phyloP scores from a whole-genome alignment of 2,329 filamentous ascomycete genomes.

The Diaporthe eres region DNA sequence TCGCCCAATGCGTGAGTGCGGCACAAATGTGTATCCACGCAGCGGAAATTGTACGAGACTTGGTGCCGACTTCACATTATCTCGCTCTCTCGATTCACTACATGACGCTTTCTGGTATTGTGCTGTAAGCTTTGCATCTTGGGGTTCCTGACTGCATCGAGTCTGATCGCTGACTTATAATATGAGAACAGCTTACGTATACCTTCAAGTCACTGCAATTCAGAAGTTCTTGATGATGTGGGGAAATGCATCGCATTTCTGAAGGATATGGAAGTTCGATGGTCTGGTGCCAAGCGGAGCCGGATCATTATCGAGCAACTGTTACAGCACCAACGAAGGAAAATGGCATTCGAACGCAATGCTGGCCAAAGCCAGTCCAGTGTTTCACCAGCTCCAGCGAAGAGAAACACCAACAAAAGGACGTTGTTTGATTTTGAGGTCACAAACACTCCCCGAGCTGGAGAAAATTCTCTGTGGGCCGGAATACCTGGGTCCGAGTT shows the following conservation, averaged over 20 bases:
- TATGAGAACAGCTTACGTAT: too few relatives aligned
- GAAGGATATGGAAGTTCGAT: background rate
- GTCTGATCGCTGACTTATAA: too few relatives aligned
- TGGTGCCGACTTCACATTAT: too few relatives aligned
- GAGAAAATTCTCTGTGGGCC: background rate
- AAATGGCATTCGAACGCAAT: background rate
- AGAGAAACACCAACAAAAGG: background rate
- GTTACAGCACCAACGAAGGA: conserved; percentile 2
- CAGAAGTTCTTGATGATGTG: background rate
- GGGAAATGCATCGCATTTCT: background rate
- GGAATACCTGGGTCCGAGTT: background rate
- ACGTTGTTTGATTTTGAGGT: background rate
- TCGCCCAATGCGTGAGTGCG: too few relatives aligned
- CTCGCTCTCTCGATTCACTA: too few relatives aligned
- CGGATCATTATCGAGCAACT: background rate
- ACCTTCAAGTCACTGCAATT: too few relatives aligned
- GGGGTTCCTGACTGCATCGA: too few relatives aligned
- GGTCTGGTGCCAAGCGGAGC: conserved; percentile 5
- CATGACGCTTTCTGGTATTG: too few relatives aligned
- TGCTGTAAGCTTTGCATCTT: too few relatives aligned
- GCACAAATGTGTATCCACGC: too few relatives aligned
- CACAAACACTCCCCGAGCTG: background rate
- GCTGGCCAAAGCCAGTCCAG: background rate
- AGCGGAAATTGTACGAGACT: too few relatives aligned
- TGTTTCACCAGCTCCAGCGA: background rate